Base-by-base conservation (phyloP, 2,329 filamentous ascomycete genomes). In the Pyrenophora tritici-repentis region DNA sequence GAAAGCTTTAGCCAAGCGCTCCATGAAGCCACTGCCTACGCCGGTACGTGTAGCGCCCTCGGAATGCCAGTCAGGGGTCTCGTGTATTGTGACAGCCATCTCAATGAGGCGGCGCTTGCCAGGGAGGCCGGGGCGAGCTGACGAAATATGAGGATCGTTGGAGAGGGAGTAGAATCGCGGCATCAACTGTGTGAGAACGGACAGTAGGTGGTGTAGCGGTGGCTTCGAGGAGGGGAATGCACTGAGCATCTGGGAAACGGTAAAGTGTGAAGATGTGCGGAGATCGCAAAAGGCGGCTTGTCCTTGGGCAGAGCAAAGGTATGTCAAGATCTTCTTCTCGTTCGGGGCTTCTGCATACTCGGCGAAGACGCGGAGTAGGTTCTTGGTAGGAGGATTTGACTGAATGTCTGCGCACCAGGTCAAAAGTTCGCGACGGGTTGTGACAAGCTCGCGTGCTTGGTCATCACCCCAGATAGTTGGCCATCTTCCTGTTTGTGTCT, bases 391-490 rank as follows among this genome's bases (percentile, higher is more conserved):
- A 1, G 93, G 87, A 63, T 93, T 91, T 12, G 91, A 96, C 73
- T 97, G 91, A 56, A 97, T 85, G 72, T 99, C 94, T 20, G 88
- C 87, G 71, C 92, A 97, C 94, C 94, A 99, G 8, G 89, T 96
- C 47, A 99, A 79, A n/a, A 99, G 79, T 71, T 96, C 93, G 42
- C 93, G 84, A 40, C 93, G 86, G 0, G 92, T 97, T 3, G 93
- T 96, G 48, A 92, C 80, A n/a, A 99, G 79, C 70, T 94, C 87
- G 49, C 94, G 85, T 6, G 92, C 76, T 73, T 89, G 77, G 16
- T 97, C 93, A 2, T 96, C 90, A 35, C 93, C 94, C 94, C 94
- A 99, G 42, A 99, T 95, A 0, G 94, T 99, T 3, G 94, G 94
- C 93, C 93, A 99, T 42, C 94, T 84, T 29, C 93, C 93, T 54